phyloP scores from a whole-genome alignment of 2,329 filamentous ascomycete species.

The Teratosphaeriaceae sp. region DNA sequence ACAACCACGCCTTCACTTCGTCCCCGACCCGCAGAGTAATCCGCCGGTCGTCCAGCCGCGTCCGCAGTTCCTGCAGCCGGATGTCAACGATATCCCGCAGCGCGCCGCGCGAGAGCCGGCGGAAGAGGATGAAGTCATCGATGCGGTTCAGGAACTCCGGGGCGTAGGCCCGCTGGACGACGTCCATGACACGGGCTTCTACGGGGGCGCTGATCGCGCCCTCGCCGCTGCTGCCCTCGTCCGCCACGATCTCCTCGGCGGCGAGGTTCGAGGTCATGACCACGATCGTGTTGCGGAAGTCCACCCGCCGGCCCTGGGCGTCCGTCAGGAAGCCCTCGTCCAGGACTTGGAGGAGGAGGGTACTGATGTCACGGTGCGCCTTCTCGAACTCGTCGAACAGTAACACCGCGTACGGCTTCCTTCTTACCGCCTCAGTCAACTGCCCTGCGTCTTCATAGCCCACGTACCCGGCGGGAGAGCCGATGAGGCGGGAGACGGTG shows the following conservation, averaged over 20 bases:
- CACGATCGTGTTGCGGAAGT: constrained; percentile 94
- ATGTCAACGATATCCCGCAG: constrained; percentile 93
- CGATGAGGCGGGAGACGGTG: constrained; percentile 87
- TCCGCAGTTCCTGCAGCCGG: constrained; percentile 75
- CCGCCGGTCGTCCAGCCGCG: constrained; percentile 73
- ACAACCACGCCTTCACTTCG: constrained; percentile 77
- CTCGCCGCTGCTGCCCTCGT: constrained; percentile 17
- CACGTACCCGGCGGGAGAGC: constrained; percentile 87
- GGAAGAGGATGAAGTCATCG: constrained; percentile 96
- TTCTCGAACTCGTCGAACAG: constrained; percentile 98
- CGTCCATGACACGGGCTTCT: constrained; percentile 78
- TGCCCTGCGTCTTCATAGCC: constrained; percentile 97
- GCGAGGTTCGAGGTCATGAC: constrained; percentile 94
- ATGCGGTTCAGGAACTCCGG: constrained; percentile 96
- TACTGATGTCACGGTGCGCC: constrained; percentile 89
- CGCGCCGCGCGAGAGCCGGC: constrained; percentile 69
- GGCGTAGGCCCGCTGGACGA: constrained; percentile 67
- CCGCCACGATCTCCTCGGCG: constrained; percentile 74
- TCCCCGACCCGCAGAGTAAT: constrained; percentile 68
- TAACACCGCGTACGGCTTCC: constrained; percentile 91
- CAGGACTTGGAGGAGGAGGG: constrained; percentile 84
- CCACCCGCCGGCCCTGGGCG: constrained; percentile 90
- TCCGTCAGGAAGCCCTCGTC: constrained; percentile 96
- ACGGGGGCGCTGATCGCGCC: constrained; percentile 59
- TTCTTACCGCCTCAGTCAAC: constrained; percentile 86